Conservation (phyloP, 2,329 filamentous ascomycete species). For the Talaromyces sp. region DNA sequence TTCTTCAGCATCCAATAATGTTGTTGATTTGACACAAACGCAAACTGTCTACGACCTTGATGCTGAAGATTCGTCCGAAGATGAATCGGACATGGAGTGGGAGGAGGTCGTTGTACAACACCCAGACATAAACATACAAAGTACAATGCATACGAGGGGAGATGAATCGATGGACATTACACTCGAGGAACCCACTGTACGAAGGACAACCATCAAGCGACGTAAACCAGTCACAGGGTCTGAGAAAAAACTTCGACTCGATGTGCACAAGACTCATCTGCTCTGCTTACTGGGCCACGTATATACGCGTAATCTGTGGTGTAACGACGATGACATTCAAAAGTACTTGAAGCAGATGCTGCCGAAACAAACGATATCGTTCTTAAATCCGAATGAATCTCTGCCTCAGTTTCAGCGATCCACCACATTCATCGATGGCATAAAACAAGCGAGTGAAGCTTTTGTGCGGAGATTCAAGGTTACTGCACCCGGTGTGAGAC, state of each 20-base stretch:
- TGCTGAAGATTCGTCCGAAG: slow-evolving; percentile 48
- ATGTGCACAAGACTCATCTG: slow-evolving; percentile 82
- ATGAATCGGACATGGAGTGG: slow-evolving; percentile 47
- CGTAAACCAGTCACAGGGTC: slow-evolving; percentile 53
- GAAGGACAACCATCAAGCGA: slow-evolving; percentile 30
- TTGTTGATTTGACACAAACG: slow-evolving; percentile 20
- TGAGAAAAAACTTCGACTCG: slow-evolving; percentile 61
- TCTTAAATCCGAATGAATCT: slow-evolving; percentile 64
- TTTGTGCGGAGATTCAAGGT: slow-evolving; percentile 70
- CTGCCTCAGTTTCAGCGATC: slow-evolving; percentile 72
- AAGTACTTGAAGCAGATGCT: slow-evolving; percentile 60
- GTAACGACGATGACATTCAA: slow-evolving; percentile 71
- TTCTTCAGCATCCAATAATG: slow-evolving; percentile 7
- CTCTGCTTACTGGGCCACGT: slow-evolving; percentile 77
- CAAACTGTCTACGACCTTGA: slow-evolving; percentile 38
- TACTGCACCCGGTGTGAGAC: slow-evolving; percentile 65
- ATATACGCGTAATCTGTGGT: slow-evolving; percentile 79
- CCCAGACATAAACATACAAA: slow-evolving; percentile 24
- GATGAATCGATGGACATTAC: slow-evolving; percentile 37
- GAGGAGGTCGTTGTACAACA: slow-evolving; percentile 49
- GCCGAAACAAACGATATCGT: slow-evolving; percentile 60
- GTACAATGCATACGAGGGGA: slow-evolving; percentile 20
- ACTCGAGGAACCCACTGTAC: slow-evolving; percentile 31
- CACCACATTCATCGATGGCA: slow-evolving; percentile 71
- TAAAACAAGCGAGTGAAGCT: slow-evolving; percentile 63